phyloP scores from a whole-genome alignment of 495 filamentous ascomycete species.

The Penicillium paxilli region DNA sequence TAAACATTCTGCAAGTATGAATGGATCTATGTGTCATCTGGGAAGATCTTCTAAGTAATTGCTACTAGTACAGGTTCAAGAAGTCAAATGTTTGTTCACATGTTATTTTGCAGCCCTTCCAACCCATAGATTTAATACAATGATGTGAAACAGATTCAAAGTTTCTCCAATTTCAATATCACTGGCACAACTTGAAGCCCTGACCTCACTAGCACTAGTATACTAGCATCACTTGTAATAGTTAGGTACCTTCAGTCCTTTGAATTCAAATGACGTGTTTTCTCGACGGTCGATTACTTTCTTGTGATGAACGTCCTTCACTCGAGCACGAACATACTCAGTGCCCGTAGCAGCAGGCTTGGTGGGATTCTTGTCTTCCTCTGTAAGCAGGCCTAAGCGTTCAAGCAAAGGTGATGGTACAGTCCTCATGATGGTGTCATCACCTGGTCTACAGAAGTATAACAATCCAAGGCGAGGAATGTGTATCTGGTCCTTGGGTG shows the following conservation, averaged over 20 bases:
- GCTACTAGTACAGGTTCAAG: too few species aligned
- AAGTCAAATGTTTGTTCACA: too few species aligned
- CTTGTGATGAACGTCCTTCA: conserved; percentile 45
- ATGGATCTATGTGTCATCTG: too few species aligned
- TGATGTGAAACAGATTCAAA: too few species aligned
- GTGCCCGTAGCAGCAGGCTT: conserved; percentile 35
- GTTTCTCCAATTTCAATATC: too few species aligned
- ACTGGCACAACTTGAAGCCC: too few species aligned
- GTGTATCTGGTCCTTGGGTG: conserved; percentile 45
- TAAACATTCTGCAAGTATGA: too few species aligned
- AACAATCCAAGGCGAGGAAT: conserved; percentile 45
- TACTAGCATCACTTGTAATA: conserved; percentile 25
- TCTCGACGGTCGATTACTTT: conserved; percentile 35
- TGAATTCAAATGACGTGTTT: conserved; percentile 42
- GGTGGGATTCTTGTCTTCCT: conserved; percentile 26
- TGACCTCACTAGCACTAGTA: too few species aligned
- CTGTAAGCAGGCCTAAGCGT: conserved; percentile 43
- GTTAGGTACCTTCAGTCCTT: conserved; percentile 41
- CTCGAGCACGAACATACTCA: conserved; percentile 48
- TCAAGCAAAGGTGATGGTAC: conserved; percentile 47
- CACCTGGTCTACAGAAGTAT: conserved; percentile 44
- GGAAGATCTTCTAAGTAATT: too few species aligned
- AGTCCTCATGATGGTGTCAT: conserved; percentile 42
- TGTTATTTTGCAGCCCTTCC: too few species aligned
- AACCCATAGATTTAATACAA: too few species aligned